Evolutionary conservation across 2,329 filamentous ascomycete genomes (phyloP).

Genomic region (Trichoderma atroviride): DNA sequence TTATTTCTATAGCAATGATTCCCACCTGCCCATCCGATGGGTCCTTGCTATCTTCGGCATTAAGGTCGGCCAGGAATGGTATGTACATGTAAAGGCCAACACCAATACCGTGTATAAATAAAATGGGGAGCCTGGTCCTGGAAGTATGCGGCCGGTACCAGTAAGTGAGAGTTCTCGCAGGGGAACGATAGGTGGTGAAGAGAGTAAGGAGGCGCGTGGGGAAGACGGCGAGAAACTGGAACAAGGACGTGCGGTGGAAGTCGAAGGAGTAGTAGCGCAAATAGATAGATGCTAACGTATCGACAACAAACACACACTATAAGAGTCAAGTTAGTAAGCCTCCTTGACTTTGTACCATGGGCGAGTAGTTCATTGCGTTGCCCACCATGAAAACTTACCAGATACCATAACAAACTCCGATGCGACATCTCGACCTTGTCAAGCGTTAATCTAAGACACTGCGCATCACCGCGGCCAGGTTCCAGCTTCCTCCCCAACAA

Average conservation of each 20-base stretch:
- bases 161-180: constrained; percentile 55
- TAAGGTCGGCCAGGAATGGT: constrained; percentile 56
- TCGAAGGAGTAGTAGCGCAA: constrained; percentile 48
- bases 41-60: constrained; percentile 39
- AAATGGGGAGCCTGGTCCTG: constrained; percentile 55
- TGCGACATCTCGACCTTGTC: constrained; percentile 60
- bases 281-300: constrained; percentile 41
- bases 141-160: constrained; percentile 65
- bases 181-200: constrained; percentile 48
- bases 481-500: constrained; percentile 53
- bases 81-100: constrained; percentile 56
- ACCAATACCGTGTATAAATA: constrained; percentile 68
- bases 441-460: constrained; percentile 58
- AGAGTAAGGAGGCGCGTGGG: constrained; percentile 56
- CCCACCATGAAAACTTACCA: constrained; percentile 42
- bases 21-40: constrained; percentile 53
- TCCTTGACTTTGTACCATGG: not conserved
- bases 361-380: not conserved
- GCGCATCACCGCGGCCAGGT: constrained; percentile 55
- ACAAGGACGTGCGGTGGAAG: constrained; percentile 49
- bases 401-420: constrained; percentile 60
- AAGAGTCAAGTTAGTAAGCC: constrained; percentile 8
- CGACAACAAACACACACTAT: constrained; percentile 51
- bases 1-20: constrained; percentile 60
- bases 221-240: constrained; percentile 51